Conservation (phyloP, 2,329 filamentous ascomycete genomes). For the Knufia fluminis region DNA sequence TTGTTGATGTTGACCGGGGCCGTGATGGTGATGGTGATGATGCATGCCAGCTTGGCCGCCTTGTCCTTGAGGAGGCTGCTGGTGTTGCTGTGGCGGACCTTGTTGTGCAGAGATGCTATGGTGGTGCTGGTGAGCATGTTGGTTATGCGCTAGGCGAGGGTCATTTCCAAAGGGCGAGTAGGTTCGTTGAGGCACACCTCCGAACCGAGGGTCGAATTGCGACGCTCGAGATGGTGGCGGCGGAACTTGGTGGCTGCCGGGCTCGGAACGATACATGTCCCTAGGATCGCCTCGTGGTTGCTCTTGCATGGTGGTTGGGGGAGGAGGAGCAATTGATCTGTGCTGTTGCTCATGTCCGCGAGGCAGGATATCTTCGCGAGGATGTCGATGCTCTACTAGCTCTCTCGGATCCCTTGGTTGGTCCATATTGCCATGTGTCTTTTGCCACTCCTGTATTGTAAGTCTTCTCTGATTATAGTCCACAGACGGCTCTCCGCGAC, state of each 20-base stretch:
- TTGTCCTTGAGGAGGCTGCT: constrained; percentile 7
- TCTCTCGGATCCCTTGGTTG: constrained; percentile 9
- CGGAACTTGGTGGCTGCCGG: constrained; percentile 22
- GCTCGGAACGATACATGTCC: constrained; percentile 15
- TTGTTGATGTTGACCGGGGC: constrained; percentile 2
- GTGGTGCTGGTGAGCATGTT: constrained; percentile 9
- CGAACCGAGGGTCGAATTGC: not conserved
- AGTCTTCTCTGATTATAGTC: constrained; percentile 14
- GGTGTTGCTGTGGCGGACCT: constrained; percentile 15
- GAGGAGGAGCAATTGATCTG: constrained; percentile 2
- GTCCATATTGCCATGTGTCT: constrained; percentile 19
- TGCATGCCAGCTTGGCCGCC: not conserved
- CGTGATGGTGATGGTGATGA: constrained; percentile 9
- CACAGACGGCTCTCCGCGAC: constrained; percentile 14
- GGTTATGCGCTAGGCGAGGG: constrained; percentile 10
- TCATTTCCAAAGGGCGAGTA: constrained; percentile 10
- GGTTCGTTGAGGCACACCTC: constrained; percentile 1
- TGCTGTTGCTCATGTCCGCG: constrained; percentile 2
- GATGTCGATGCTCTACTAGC: not conserved
- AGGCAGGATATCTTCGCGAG: not conserved
- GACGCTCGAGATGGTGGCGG: constrained; percentile 11
- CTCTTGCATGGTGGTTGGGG: constrained; percentile 24
- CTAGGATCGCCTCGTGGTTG: constrained; percentile 11
- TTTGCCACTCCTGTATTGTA: constrained; percentile 19
- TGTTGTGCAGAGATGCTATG: constrained; percentile 27